Evolutionary conservation across 495 filamentous ascomycete species (phyloP).

Genomic region (Talaromyces liani): DNA sequence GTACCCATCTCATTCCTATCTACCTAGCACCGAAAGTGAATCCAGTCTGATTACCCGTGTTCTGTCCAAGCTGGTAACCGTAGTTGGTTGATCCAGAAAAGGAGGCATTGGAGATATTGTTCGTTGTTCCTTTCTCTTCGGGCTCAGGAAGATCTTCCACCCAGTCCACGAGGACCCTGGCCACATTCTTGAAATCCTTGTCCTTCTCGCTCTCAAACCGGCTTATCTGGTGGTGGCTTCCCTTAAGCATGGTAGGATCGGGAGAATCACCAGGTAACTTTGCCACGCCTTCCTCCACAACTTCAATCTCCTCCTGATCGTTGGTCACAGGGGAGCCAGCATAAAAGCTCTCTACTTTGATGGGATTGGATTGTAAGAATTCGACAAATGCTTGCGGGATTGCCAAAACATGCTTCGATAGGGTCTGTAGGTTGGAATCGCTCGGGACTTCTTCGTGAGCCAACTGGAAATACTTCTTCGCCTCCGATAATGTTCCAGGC

Average conservation of each 20-base stretch:
- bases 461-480: conserved; percentile 7
- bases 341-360: conserved; percentile 6
- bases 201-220: conserved; percentile 1
- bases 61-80: conserved; percentile 7
- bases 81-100: conserved; percentile 5
- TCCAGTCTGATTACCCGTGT: conserved; percentile 6
- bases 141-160: conserved; percentile 1
- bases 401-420: conserved; percentile 1
- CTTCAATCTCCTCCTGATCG: not conserved
- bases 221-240: conserved; percentile 1
- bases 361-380: conserved; percentile 1
- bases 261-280: conserved; percentile 1
- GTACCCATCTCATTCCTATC: not conserved
- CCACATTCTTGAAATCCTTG: conserved; percentile 6
- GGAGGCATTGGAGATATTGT: conserved; percentile 7
- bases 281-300: conserved; percentile 1
- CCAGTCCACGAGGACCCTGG: conserved; percentile 4
- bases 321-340: not conserved
- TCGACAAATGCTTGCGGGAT: conserved; percentile 1
- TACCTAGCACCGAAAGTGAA: conserved; percentile 5
- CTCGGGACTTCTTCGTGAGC: conserved; percentile 4
- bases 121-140: conserved; percentile 2
- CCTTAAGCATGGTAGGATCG: not conserved
- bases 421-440: not conserved
- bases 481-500: conserved; percentile 4